Base-by-base conservation (phyloP, 1,284 basidiomycete species). In the Caloboletus inedulis region DNA sequence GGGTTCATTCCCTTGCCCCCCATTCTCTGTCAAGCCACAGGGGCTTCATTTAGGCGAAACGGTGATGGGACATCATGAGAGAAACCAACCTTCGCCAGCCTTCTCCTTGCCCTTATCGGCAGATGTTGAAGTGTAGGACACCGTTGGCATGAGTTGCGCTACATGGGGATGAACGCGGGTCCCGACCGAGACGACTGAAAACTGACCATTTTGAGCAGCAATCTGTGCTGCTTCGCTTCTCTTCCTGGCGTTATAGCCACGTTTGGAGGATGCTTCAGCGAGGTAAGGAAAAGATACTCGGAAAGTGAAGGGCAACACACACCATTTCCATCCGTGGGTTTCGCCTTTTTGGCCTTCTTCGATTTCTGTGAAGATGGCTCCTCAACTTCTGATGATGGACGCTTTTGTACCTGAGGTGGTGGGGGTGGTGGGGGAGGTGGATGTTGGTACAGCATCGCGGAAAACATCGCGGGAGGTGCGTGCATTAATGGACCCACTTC, bases 191-290 rank as follows among this genome's bases (percentile, higher is more conserved):
- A 56, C 54, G 43, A 61, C 56, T 23, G 51, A 52, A 37, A 35
- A 67, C 74, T 57, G 63, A 85, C 83, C 81, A 60, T 78, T 80
- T 60, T 80, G 77, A 45, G 77, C 77, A 49, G 75, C 74, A 61
- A 80, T 78, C 59, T 82, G 78, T 1, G 79, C 82, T 21, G 81
- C 79, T 54, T 87, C 85, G 52, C 69, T 81, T 55, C 85, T 82
- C 67, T 86, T 87, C 73, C 82, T 85, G 53, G 80, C 72, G 55
- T 76, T 83, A 60, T 82, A 82, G 40, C 82, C 83, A 58, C 85
- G 78, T 68, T 82, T 82, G 35, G 82, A 80, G 47, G 75, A 65
- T 34, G 70, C 80, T 72, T 60, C 25, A 56, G 43, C 57, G 47
- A 52, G 44, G 55, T 62, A 46, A 62, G 55, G 50, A 58, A 52